Conservation (phyloP, 768 basidiomycete genomes). For the Russula virescens region DNA sequence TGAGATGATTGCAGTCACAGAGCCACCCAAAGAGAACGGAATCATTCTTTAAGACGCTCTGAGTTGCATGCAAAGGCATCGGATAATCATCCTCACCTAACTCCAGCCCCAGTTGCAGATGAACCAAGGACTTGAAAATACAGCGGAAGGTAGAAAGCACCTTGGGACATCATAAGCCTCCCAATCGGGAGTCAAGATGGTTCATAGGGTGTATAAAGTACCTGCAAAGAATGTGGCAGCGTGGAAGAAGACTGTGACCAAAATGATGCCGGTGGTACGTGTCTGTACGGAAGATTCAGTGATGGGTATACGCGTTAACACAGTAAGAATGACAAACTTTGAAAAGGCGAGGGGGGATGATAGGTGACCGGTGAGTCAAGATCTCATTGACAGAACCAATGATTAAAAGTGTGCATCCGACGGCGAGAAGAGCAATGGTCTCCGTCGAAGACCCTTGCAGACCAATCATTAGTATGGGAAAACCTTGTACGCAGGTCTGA, state of each 20-base stretch:
- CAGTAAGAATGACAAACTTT: constrained; percentile 37
- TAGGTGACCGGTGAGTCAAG: constrained; percentile 58
- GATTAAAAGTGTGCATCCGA: constrained; percentile 52
- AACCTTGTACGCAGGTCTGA: constrained; percentile 1
- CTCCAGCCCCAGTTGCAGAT: constrained; percentile 63
- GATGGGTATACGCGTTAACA: not conserved
- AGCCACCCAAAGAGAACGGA: constrained; percentile 58
- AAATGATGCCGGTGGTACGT: constrained; percentile 61
- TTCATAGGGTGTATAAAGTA: constrained; percentile 12
- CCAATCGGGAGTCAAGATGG: not conserved
- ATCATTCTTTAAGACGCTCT: constrained; percentile 50
- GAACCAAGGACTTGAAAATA: constrained; percentile 77
- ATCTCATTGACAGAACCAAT: constrained; percentile 51
- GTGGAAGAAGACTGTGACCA: constrained; percentile 57
- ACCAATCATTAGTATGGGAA: not conserved
- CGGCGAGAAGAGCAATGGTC: constrained; percentile 56
- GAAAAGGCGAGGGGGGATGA: constrained; percentile 71
- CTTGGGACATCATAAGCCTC: constrained; percentile 26
- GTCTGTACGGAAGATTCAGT: constrained; percentile 38
- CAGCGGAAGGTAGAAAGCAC: constrained; percentile 64
- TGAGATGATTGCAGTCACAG: constrained; percentile 48
- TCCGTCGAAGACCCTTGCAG: constrained; percentile 48
- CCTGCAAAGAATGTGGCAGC: constrained; percentile 57
- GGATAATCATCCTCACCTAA: constrained; percentile 41
- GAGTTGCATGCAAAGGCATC: not conserved